Evolutionary conservation across 176 grass and related monocot species (phyloP).

Genomic region (Zea luxurians): DNA sequence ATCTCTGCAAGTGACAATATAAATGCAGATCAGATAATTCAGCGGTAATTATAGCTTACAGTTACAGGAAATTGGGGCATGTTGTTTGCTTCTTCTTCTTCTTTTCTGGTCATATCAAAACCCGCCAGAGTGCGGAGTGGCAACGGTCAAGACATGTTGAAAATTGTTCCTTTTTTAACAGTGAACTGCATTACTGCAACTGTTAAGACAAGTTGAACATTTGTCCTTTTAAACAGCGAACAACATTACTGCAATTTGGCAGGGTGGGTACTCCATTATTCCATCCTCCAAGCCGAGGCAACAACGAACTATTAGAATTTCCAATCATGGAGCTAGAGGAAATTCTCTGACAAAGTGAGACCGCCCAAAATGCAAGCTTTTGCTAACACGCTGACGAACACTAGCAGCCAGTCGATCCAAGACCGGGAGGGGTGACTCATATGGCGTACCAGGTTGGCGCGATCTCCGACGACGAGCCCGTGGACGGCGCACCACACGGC

Average conservation of each 20-base stretch:
- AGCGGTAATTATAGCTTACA: neutral
- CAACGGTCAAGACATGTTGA: neutral
- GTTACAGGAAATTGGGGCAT: neutral
- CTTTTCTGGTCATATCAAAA: neutral
- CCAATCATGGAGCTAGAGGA: neutral
- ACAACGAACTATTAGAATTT: neutral
- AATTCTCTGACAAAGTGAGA: no score
- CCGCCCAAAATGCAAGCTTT: neutral
- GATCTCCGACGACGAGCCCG: conserved; percentile 75
- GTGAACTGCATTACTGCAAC: neutral
- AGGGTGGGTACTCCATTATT: neutral
- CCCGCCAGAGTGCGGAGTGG: neutral
- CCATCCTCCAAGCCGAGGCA: neutral
- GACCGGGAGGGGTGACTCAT: neutral
- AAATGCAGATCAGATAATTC: conserved; percentile 23
- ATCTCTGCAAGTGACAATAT: conserved; percentile 54
- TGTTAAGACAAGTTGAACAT: neutral
- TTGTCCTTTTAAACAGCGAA: no score
- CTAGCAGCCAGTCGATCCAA: neutral
- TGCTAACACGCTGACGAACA: neutral
- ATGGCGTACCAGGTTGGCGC: conserved; percentile 43
- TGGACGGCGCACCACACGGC: conserved; percentile 59
- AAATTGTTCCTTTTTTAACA: neutral
- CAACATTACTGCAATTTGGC: neutral
- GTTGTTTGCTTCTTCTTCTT: neutral